Base-by-base conservation (phyloP, 1,139 yeast species). In the Wickerhamomyces sp. region DNA sequence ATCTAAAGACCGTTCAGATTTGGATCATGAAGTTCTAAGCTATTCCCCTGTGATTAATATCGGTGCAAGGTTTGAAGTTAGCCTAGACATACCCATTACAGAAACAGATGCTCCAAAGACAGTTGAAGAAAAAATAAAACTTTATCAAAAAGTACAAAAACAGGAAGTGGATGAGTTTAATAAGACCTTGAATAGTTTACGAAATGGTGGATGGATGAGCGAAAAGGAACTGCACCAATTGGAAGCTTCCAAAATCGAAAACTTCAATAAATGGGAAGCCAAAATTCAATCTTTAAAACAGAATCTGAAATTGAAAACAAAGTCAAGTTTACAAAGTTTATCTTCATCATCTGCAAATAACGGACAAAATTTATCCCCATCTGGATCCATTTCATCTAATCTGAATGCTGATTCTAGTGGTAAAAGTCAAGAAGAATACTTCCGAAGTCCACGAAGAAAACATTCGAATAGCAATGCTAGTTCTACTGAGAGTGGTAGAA, bases 41-140 rank as follows among this genome's bases (percentile, higher is more conserved):
- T 46, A 42, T 19, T 45, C 48, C n/a, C 50, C 50, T 12, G 45
- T 46, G 1, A 45, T 46, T 7, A 39, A 43, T 4, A 44, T 45
- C 14, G 43, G 41, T 16, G 47, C 45, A 27, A 45, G 46, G 20
- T 46, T 46, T 27, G 48, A 46, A 29, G 46, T 46, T 3, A 36
- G 40, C 31, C 16, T 46, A 7, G 48, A 44, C 9, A 34, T 44
- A 7, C 47, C 45, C 13, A 19, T 41, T 2, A 34, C 36, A 16
- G 35, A 40, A 4, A 7, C 30, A 4, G 25, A 25, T 7, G 16
- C 42, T 12, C 47, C 48, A 13, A 34, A 28, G 7, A 44, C 48
- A 2, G 34, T 36, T 1, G 44, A 45, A 26, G 48, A 43, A 15
- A 40, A 41, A 22, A 45, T 46, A 4, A 38, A 33, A 31, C 33